phyloP scores from a whole-genome alignment of 495 filamentous ascomycete species.

The Penicillium robsamsonii region DNA sequence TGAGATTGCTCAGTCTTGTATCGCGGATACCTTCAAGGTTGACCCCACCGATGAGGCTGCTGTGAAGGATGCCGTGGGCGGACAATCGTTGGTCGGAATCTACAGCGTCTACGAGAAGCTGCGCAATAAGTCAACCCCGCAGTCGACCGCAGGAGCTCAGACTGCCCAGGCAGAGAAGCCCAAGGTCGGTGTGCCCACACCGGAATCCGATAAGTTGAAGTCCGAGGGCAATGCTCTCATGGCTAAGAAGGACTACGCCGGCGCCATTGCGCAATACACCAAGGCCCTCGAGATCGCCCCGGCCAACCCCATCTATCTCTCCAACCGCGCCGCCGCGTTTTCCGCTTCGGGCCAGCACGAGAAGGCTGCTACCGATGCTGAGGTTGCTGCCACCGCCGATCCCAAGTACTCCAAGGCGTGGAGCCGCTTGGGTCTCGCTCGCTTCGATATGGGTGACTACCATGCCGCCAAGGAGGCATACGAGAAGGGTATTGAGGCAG shows the following conservation, averaged over 20 bases:
- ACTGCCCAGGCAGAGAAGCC: conserved; percentile 28
- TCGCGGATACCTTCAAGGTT: conserved; percentile 90
- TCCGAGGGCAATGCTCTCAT: conserved; percentile 91
- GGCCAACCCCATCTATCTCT: conserved; percentile 91
- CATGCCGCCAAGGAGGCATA: conserved; percentile 94
- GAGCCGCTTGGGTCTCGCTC: conserved; percentile 85
- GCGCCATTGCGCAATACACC: conserved; percentile 81
- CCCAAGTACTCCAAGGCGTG: conserved; percentile 96
- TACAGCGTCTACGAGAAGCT: conserved; percentile 96
- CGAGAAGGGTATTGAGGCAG: conserved; percentile 84
- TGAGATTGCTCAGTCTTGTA: conserved; percentile 89
- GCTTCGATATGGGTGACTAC: conserved; percentile 85
- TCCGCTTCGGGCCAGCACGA: conserved; percentile 77
- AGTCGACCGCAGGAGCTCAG: conserved; percentile 25
- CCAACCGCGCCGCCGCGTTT: conserved; percentile 93
- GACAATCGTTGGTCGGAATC: conserved; percentile 82
- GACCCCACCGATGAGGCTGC: conserved; percentile 75
- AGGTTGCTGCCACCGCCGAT: conserved; percentile 79
- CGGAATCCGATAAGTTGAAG: conserved; percentile 84
- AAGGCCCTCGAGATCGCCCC: conserved; percentile 77
- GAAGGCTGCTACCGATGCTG: conserved; percentile 78
- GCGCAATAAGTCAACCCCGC: conserved; percentile 60
- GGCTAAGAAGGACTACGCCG: conserved; percentile 80
- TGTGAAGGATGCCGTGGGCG: conserved; percentile 71
- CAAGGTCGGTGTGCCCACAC: conserved; percentile 38